Evolutionary conservation across 352 stramenopile genomes (phyloP).

Genomic region (Globisporangium iwayamae): DNA sequence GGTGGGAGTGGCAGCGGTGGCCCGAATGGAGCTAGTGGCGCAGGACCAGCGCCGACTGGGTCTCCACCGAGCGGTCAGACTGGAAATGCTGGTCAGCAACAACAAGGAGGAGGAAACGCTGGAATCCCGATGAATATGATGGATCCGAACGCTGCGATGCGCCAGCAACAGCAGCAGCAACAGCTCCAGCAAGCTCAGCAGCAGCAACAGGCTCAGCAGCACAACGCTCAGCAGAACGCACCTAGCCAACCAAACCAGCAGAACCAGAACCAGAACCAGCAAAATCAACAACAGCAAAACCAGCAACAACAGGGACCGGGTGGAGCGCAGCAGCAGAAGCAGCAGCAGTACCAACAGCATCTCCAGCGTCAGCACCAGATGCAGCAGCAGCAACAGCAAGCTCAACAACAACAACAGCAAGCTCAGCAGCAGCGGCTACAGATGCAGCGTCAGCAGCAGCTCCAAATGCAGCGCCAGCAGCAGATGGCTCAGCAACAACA

Average conservation of each 20-base stretch:
- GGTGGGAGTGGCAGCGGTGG: constrained; percentile 11
- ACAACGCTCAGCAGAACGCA: constrained; percentile 17
- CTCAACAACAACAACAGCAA: constrained; percentile 25
- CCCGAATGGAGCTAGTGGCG: neutral
- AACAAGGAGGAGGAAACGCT: constrained; percentile 13
- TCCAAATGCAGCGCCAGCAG: constrained; percentile 26
- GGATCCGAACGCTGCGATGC: constrained; percentile 25
- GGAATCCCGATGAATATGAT: constrained; percentile 21
- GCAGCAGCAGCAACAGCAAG: constrained; percentile 38
- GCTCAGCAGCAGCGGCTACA: constrained; percentile 38
- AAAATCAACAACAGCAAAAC: constrained; percentile 18
- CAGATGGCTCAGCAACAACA: constrained; percentile 2
- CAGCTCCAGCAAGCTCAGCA: constrained; percentile 27
- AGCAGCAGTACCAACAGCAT: constrained; percentile 47
- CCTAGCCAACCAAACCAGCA: constrained; percentile 19
- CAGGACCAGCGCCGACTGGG: neutral
- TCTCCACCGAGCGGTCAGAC: neutral
- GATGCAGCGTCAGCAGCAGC: constrained; percentile 40
- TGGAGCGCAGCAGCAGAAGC: constrained; percentile 33
- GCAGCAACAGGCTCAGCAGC: constrained; percentile 16
- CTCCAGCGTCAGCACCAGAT: constrained; percentile 56
- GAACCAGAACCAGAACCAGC: constrained; percentile 18
- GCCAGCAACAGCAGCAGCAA: constrained; percentile 32
- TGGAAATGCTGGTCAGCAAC: constrained; percentile 1
- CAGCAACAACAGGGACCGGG: constrained; percentile 8